Conservation (phyloP, 2,329 filamentous ascomycete species). For the Ilyonectria sp. region DNA sequence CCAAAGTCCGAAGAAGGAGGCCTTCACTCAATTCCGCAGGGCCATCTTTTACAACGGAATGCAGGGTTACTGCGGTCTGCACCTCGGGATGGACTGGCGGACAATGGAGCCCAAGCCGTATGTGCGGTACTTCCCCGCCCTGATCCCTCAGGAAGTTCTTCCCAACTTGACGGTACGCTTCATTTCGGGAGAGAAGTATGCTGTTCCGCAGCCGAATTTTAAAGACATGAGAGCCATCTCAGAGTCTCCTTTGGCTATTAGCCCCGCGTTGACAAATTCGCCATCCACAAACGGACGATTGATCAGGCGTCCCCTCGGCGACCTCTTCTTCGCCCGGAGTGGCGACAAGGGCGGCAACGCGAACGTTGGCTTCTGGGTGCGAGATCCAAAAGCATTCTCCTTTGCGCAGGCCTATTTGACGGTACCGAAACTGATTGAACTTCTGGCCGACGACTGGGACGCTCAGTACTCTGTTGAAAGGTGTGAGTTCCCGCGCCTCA, state of each 20-base stretch:
- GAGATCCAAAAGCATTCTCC: conserved; percentile 55
- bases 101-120: conserved; percentile 53
- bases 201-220: conserved; percentile 5
- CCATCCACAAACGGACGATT: background rate
- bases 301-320: conserved; percentile 47
- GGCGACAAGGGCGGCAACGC: conserved; percentile 55
- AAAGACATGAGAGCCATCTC: background rate
- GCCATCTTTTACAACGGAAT: conserved; percentile 50
- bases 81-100: conserved; percentile 54
- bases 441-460: conserved; percentile 62
- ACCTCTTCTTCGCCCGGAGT: conserved; percentile 50
- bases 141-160: conserved; percentile 27
- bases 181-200: conserved; percentile 29
- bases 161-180: conserved; percentile 42
- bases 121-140: conserved; percentile 53
- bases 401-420: conserved; percentile 60
- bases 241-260: background rate
- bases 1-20: conserved; percentile 47
- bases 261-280: background rate
- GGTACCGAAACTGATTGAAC: conserved; percentile 51
- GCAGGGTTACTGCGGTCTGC: conserved; percentile 53
- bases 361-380: conserved; percentile 55
- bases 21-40: conserved; percentile 39
- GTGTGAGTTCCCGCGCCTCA: conserved; percentile 60
- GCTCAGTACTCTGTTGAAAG: conserved; percentile 58